Conservation (phyloP, 129 eudicot genomes). For the Arctium minus region DNA sequence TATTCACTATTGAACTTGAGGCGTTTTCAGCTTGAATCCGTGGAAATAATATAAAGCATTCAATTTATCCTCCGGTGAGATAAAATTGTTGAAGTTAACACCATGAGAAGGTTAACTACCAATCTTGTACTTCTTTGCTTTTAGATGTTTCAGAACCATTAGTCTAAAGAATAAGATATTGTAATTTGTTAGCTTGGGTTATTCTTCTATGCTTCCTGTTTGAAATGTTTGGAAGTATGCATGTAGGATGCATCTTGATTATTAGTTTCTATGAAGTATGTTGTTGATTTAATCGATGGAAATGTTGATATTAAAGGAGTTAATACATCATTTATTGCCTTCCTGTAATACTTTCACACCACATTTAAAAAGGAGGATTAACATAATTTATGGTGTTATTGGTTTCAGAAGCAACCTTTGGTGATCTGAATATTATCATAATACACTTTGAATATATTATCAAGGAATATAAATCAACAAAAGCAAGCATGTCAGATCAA, state of each 20-base stretch:
- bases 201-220: too few species aligned
- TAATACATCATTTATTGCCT: not conserved
- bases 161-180: not conserved
- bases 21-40: not conserved
- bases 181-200: not conserved
- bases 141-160: not conserved
- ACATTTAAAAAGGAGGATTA: not conserved
- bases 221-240: not conserved
- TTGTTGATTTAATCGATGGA: not conserved
- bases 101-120: conserved; percentile 63
- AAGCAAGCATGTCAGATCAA: too few species aligned
- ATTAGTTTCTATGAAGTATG: not conserved
- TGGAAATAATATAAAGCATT: too few species aligned
- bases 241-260: not conserved
- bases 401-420: conserved; percentile 61
- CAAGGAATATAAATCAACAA: too few species aligned
- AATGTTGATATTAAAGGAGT: not conserved
- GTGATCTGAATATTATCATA: too few species aligned
- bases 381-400: conserved; percentile 2
- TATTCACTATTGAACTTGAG: not conserved
- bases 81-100: conserved; percentile 17
- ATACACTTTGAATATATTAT: too few species aligned
- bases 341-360: not conserved
- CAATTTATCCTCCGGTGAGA: not conserved
- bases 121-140: not conserved